Conservation (phyloP, 805 yeast genomes). For the Ogataea neopini region DNA sequence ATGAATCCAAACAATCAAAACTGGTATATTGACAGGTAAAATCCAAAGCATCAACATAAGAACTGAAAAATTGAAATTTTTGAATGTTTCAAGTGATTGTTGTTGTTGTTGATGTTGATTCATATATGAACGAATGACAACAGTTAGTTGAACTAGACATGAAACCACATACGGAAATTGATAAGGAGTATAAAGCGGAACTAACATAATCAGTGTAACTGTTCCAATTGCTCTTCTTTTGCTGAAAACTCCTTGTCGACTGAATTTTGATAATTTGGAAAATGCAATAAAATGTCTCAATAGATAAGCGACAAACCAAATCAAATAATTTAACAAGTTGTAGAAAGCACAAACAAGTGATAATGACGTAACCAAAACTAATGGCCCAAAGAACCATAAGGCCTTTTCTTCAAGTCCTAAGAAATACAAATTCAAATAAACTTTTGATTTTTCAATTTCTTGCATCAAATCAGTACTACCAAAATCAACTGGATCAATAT, state of each 20-base stretch:
- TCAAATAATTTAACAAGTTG: constrained; percentile 29
- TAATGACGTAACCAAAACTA: constrained; percentile 50
- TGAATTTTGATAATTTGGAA: constrained; percentile 3
- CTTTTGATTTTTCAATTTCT: constrained; percentile 38
- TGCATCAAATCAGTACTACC: constrained; percentile 47
- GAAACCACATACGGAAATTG: constrained; percentile 73
- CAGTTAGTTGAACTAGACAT: constrained; percentile 56
- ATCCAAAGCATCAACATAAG: constrained; percentile 74
- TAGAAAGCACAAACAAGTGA: constrained; percentile 43
- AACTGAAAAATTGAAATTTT: constrained; percentile 63
- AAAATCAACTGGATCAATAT: constrained; percentile 55
- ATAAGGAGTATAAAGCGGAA: constrained; percentile 70
- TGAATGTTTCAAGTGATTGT: constrained; percentile 34
- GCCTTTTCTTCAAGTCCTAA: constrained; percentile 64
- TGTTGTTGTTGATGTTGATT: constrained; percentile 7
- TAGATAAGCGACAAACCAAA: constrained; percentile 28
- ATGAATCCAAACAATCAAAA: constrained; percentile 77
- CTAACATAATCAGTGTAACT: constrained; percentile 42
- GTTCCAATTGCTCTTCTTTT: constrained; percentile 37
- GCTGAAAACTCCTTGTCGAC: constrained; percentile 12
- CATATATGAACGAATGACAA: constrained; percentile 42
- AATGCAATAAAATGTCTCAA: constrained; percentile 15
- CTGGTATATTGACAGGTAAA: constrained; percentile 76
- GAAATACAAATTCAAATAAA: constrained; percentile 55
- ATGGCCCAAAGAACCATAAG: constrained; percentile 59